Base-by-base conservation (phyloP, 352 stramenopile species). In the Globisporangium heterothallicum region DNA sequence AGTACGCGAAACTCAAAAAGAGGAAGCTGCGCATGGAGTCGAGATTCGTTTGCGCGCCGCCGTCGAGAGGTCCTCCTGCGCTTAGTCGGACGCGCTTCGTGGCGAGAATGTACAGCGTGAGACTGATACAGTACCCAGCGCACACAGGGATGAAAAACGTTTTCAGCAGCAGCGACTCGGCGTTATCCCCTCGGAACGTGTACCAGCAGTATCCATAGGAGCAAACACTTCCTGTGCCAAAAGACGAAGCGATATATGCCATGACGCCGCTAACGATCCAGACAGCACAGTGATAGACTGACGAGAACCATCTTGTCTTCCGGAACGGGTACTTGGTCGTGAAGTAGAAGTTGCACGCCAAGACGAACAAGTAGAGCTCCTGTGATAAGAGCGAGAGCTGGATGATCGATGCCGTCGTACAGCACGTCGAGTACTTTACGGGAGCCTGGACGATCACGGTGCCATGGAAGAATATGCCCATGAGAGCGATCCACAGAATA, bases 201-300 rank as follows among this genome's bases (percentile, higher is more conserved):
- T 87, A 92, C 84, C 84, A 94, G 68, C 84, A 94, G 56, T 85
- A 88, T 42, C 84, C 84, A 56, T 88, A 88, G 4, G 78, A 86
- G 53, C 78, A 84, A 46, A 90, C 65, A 35, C 66, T 66, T 6
- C 74, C 72, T 5, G 56, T 61, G 21, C 63, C 70, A 19, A 78
- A 53, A 9, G 69, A 53, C 40, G 67, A 78, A 18, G 74, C 74
- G 4, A 86, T 52, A 32, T 89, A 81, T 0, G 75, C 68, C 14
- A 81, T 73, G 12, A 70, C 42, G 7, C 69, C 66, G 40, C 68
- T 74, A 18, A 84, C 59, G 5, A 63, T 21, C 76, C 83, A 91
- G 6, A 95, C 78, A 0, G 73, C 66, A 1, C 77, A 35, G 53
- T 95, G 84, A 53, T 90, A 93, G 49, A 90, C 61, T 18, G 64